Evolutionary conservation across 352 stramenopile species (phyloP), one percentile per base, ranked within the genome.

Genomic region (Globisporangium solare): DNA sequence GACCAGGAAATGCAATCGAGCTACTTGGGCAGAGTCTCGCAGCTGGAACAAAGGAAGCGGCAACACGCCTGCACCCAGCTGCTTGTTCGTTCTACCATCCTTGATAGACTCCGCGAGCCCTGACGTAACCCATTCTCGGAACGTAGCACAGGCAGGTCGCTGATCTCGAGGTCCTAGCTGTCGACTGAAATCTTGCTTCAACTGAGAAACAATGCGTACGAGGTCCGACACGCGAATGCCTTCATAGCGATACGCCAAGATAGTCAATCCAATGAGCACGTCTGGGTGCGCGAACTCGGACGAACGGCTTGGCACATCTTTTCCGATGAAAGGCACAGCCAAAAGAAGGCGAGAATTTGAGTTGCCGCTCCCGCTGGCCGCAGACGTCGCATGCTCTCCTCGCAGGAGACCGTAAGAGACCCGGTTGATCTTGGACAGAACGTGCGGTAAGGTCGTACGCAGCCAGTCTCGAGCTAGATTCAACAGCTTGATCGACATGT

Each of bases 241-340:
- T 77, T 96, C 88, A 52, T 96, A 97, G 0, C 90, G 85, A 66
- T 97, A 97, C 6, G 89, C 88, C 43, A 97, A 61, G 58, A 97
- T 89, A 1, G 90, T 97, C 22, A 97, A 63, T 0, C 90, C 90
- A 51, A 97, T 97, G 20, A 98, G 64, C 6, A 98, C 95, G 61
- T 99, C 98, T 7, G 98, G 97, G 56, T 99, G 97, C 8, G 96
- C 97, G 64, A 99, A 99, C 70, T 99, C 97, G 27, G 94, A 99
- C 18, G 97, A 98, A 32, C 96, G 82, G 60, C 91, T 98, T 5
- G 98, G 98, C 14, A 99, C 97, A 73, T 99, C 97, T 68, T 99
- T 99, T 22, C 96, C 98, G 32, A 99, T 95, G 65, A 99, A 99
- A 27, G 98, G 98, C 5, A 99, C 94, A 0, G 98, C 97, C 39